Evolutionary conservation across 768 basidiomycete genomes (phyloP).

Genomic region (Lentinula sp.): DNA sequence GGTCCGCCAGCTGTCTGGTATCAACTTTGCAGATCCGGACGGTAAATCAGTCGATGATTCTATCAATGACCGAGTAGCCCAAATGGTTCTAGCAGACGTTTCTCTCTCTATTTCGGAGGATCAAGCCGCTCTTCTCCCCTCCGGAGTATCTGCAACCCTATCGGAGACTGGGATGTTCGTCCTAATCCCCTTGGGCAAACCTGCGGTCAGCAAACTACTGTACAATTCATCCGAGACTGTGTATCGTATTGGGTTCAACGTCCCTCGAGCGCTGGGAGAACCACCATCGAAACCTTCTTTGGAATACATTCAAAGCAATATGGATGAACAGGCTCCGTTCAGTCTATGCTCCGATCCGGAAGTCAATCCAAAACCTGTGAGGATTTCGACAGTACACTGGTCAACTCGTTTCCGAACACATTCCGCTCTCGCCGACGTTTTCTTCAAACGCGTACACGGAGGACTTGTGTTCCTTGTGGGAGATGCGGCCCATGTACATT

Average conservation of each 20-base stretch:
- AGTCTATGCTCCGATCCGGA: slow-evolving; percentile 18
- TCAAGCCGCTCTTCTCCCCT: neutral
- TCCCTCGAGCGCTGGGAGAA: slow-evolving; percentile 14
- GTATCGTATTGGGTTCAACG: slow-evolving; percentile 6
- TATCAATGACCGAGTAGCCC: slow-evolving; percentile 18
- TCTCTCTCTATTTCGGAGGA: slow-evolving; percentile 13
- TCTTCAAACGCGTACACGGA: slow-evolving; percentile 21
- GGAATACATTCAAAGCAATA: slow-evolving; percentile 29
- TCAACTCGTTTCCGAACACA: slow-evolving; percentile 33
- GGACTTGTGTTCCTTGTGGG: slow-evolving; percentile 16
- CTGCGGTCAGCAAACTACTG: neutral
- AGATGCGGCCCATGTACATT: slow-evolving; percentile 21
- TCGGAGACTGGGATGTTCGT: neutral
- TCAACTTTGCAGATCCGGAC: slow-evolving; percentile 33
- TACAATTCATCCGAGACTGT: neutral
- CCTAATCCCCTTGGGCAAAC: neutral
- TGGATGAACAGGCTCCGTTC: slow-evolving; percentile 26
- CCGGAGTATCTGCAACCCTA: neutral
- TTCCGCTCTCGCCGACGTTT: slow-evolving; percentile 27
- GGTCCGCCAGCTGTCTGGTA: slow-evolving; percentile 29
- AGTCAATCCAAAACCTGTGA: slow-evolving; percentile 16
- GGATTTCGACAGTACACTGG: slow-evolving; percentile 26
- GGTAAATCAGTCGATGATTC: slow-evolving; percentile 12
- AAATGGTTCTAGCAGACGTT: slow-evolving; percentile 36
- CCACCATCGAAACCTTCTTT: slow-evolving; percentile 27